phyloP scores from a whole-genome alignment of 2,329 filamentous ascomycete genomes.

The Alternaria sp. region DNA sequence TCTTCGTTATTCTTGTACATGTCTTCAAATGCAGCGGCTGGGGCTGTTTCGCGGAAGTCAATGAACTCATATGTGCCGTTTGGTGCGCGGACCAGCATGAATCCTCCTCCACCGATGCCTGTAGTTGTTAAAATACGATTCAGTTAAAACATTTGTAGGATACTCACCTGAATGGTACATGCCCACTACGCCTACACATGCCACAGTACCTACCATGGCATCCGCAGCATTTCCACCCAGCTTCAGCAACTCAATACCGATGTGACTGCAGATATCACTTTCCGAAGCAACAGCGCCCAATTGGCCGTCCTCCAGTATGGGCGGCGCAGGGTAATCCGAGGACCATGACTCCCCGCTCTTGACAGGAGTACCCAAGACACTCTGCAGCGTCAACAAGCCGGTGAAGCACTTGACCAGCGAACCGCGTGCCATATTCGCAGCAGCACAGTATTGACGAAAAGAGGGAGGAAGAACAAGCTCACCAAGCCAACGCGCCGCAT shows the following conservation, averaged over 20 bases:
- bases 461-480: conserved; percentile 13
- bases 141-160: neutral
- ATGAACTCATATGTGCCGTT: conserved; percentile 83
- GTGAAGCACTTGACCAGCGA: conserved; percentile 27
- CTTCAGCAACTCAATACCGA: conserved; percentile 56
- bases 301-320: conserved; percentile 28
- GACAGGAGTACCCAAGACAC: conserved; percentile 34
- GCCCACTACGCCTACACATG: conserved; percentile 57
- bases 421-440: conserved; percentile 30
- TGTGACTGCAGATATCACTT: conserved; percentile 53
- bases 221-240: conserved; percentile 60
- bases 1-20: conserved; percentile 80
- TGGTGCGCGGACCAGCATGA: conserved; percentile 77
- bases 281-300: conserved; percentile 57
- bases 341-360: conserved; percentile 11
- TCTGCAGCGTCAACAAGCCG: conserved; percentile 37
- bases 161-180: conserved; percentile 55
- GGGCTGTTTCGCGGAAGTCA: conserved; percentile 89
- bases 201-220: conserved; percentile 55
- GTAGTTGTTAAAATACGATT: conserved; percentile 5
- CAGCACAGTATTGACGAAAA: conserved; percentile 12
- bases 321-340: conserved; percentile 12
- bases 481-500: conserved; percentile 6
- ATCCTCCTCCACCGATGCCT: conserved; percentile 89
- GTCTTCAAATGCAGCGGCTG: conserved; percentile 77